Base-by-base conservation (phyloP, 1,284 basidiomycete genomes). In the Anthracocystis setariae region DNA sequence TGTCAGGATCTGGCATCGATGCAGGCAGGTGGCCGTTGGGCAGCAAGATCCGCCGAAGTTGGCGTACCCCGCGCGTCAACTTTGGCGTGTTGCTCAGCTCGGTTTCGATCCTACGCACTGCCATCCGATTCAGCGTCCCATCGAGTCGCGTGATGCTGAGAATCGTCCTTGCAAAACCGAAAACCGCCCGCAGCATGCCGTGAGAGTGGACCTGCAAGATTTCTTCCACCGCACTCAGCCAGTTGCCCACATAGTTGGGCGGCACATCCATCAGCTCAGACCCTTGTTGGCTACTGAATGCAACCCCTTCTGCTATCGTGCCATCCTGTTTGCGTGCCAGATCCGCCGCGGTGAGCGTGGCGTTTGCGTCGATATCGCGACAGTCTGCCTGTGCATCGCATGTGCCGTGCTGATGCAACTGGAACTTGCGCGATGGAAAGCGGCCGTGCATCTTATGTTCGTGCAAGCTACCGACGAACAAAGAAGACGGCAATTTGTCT, bases 381-480 rank as follows among this genome's bases (percentile, higher is more conserved):
- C 45, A 10, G 58, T 57, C n/a, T 18, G 44, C 9, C 37, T 53
- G 21, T 49, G 58, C 0, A 13, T 58, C 8, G 45, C 44, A 35
- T 3, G 49, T 53, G 37, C 46, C 64, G 12, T 61, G 42, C n/a
- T 20, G 43, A 33, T 46, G 42, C 37, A 43, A 48, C 2, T 67
- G 48, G 23, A 57, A 61, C 43, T 57, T 67, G 53, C 58, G 58
- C 18, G 70, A 73, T 2, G 70, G 70, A 32, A 56, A 73, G 27
- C 70, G 64, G 23, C 70, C 70, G 15, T 73, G 70, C 70, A 73
- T 73, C 32, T 54, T 59, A 32, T 57, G 55, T 39, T 73, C 70
- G 35, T 54, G 12, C 23, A 71, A 20, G 44, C 68, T 71, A 46
- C 54, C 62, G 0, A 47, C 50, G 10, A 62, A 71, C 4, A 52